Evolutionary conservation across 257 asterid species (phyloP).

Genomic region (Scutellaria baicalensis): DNA sequence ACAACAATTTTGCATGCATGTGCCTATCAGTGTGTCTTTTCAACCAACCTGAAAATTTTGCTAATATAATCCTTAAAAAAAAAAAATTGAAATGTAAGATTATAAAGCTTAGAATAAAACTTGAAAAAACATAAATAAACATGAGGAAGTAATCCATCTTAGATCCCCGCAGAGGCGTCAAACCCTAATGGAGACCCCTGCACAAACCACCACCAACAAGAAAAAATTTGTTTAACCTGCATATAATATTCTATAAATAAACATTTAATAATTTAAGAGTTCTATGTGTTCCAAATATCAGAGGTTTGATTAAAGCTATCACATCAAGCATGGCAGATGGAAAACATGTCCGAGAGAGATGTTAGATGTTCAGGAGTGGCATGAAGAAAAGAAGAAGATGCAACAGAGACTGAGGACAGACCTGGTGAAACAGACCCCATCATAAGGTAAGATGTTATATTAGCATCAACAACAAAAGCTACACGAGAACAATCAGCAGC

Average conservation of each 20-base stretch:
- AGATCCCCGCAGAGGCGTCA: neutral
- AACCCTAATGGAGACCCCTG: neutral
- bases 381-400: neutral
- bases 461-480: conserved; percentile 98
- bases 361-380: neutral
- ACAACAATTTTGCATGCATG: neutral
- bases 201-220: neutral
- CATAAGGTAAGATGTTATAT: conserved; percentile 98
- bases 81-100: neutral
- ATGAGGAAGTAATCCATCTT: conserved; percentile 8
- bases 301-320: conserved; percentile 1
- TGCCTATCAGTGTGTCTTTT: neutral
- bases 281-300: neutral
- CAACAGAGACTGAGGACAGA: conserved; percentile 22
- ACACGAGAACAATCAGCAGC: conserved; percentile 81
- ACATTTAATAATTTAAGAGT: neutral
- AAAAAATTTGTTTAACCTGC: neutral
- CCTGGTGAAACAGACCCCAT: conserved; percentile 99
- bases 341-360: neutral
- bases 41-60: neutral
- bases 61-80: neutral
- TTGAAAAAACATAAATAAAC: neutral
- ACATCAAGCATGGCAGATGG: neutral
- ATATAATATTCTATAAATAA: neutral
- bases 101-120: neutral